Conservation (phyloP, 768 basidiomycete species). For the Pholiota conissans region DNA sequence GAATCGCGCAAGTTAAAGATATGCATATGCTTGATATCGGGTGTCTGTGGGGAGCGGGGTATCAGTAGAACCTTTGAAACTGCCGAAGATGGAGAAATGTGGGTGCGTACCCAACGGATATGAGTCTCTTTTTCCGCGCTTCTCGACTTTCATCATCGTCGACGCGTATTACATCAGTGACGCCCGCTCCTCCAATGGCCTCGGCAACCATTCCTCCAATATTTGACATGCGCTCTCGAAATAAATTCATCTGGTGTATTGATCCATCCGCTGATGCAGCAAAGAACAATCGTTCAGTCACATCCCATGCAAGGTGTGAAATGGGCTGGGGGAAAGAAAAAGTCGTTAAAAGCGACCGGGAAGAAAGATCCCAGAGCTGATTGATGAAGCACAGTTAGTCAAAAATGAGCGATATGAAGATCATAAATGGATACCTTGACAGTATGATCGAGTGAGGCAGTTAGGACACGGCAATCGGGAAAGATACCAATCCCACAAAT, state of each 20-base stretch:
- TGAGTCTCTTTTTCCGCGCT: slow-evolving; percentile 56
- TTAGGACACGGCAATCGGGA: slow-evolving; percentile 74
- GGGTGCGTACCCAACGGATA: slow-evolving; percentile 62
- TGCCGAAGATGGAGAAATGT: too few relatives aligned
- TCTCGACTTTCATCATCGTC: slow-evolving; percentile 52
- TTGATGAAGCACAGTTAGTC: slow-evolving; percentile 7
- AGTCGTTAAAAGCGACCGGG: slow-evolving; percentile 76
- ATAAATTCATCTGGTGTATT: slow-evolving; percentile 80
- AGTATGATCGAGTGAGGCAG: slow-evolving; percentile 85
- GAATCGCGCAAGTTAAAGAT: slow-evolving; percentile 73
- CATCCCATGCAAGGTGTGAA: slow-evolving; percentile 69
- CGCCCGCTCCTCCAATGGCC: slow-evolving; percentile 75
- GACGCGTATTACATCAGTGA: slow-evolving; percentile 70
- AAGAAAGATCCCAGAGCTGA: slow-evolving; percentile 81
- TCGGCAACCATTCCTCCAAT: slow-evolving; percentile 53
- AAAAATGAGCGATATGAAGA: slow-evolving; percentile 7
- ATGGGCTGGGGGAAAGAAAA: slow-evolving; percentile 86
- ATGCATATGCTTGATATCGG: slow-evolving; percentile 72
- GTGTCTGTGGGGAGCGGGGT: slow-evolving; percentile 45
- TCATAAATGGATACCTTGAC: slow-evolving; percentile 65
- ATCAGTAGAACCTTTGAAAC: not conserved
- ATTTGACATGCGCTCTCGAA: slow-evolving; percentile 59
- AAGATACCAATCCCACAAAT: slow-evolving; percentile 78
- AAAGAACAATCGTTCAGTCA: slow-evolving; percentile 87
- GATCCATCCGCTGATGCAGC: slow-evolving; percentile 76